A percentile compares a stretch with the other conserved stretches of the same genome.
These are phyloP conservation scores for Fusarium anthophilum DNA, from an alignment of 2,329 filamentous ascomycete species.

Conservation along the genomic window DNA sequence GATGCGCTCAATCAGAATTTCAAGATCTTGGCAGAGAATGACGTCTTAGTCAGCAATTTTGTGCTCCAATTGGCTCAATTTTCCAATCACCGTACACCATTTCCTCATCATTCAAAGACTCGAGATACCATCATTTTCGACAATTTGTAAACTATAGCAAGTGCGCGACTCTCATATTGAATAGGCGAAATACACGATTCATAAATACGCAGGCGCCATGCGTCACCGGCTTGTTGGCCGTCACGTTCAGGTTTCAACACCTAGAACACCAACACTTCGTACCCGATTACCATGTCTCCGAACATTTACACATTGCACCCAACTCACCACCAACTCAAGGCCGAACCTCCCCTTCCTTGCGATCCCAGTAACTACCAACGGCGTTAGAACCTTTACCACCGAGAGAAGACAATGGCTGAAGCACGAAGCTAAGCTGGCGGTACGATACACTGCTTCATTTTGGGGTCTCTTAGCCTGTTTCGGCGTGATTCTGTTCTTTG, in stretches of 20 bases:
- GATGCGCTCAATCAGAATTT: slow-evolving; percentile 18
- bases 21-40: slow-evolving; percentile 9
- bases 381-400: slow-evolving; percentile 80
- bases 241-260: slow-evolving; percentile 28
- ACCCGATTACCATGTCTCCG: slow-evolving; percentile 37
- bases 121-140: not conserved
- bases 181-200: not conserved
- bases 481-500: slow-evolving; percentile 68
- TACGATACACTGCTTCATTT: slow-evolving; percentile 72
- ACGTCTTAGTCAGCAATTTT: slow-evolving; percentile 32
- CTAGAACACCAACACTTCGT: slow-evolving; percentile 24
- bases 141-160: not conserved
- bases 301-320: slow-evolving; percentile 42
- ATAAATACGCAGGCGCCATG: slow-evolving; percentile 43
- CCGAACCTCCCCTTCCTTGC: slow-evolving; percentile 60
- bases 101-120: slow-evolving; percentile 9
- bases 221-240: slow-evolving; percentile 52
- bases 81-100: slow-evolving; percentile 19
- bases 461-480: slow-evolving; percentile 71
- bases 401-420: slow-evolving; percentile 76
- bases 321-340: slow-evolving; percentile 45
- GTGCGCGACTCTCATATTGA: not conserved
- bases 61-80: slow-evolving; percentile 25
- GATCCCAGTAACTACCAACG: slow-evolving; percentile 56
- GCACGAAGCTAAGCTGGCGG: slow-evolving; percentile 73